Base-by-base conservation (phyloP, 2,329 filamentous ascomycete species). In the Diplocarpon rosae region DNA sequence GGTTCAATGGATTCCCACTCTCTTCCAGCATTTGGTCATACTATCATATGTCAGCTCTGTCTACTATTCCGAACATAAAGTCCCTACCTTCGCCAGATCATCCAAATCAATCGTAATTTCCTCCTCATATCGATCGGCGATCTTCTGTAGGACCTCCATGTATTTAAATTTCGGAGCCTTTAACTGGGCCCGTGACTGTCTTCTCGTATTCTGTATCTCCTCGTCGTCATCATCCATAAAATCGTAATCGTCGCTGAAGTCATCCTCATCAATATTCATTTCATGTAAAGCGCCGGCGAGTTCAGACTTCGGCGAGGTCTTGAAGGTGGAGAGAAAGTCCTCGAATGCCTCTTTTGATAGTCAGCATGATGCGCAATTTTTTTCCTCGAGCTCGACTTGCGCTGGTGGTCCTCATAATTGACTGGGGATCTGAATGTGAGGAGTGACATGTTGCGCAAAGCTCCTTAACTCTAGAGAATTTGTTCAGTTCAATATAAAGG, bases 31-130 rank as follows among this genome's bases (percentile, higher is more conserved):
- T 72, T 52, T 79, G 73, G 64, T 95, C 89, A 66, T 82, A 96
- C 80, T 61, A 39, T 37, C 10, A 29, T 15, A 32, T 7, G 45
- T 51, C 42, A 56, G 39, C 37, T 35, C 30, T 11, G 30, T 13
- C 17, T n/a, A 29, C 11, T 7, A 24, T 20, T 75, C 61, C 69
- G 85, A 81, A 14, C 1, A 28, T 14, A 13, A 11, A 4, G 14
- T 30, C 10, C 34, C 12, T 72, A 89, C 85, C 59, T 75, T 69
- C 40, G 80, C 76, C 48, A 98, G 59, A 60, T 98, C 93, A 63
- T 96, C 89, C 50, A 98, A 68, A 56, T 96, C 89, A 59, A 98
- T 81, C 44, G 84, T 69, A 42, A 96, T 74, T 61, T 95, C 84
- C 52, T 84, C 76, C 46, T 75, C 70, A 53, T 78, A 73, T 52